Percentiles rank a stretch among this genome's conserved stretches.
These are phyloP conservation scores for Termitomyces bulborhizus DNA, from an alignment of 768 basidiomycete genomes.

Conservation along the genomic window DNA sequence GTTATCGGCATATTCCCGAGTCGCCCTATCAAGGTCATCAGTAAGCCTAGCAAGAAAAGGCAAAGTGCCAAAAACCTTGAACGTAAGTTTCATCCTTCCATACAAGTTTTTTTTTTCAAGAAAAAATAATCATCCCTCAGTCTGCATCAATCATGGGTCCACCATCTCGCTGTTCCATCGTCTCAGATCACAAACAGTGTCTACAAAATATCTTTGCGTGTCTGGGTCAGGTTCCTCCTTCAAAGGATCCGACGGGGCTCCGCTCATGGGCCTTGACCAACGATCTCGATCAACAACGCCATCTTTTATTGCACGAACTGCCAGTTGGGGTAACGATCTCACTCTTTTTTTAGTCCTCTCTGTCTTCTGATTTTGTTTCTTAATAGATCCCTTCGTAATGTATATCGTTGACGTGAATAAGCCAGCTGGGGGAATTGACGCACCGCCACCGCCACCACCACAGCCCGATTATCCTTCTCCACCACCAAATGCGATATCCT, in stretches of 20 bases:
- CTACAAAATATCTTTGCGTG: slow-evolving; percentile 93
- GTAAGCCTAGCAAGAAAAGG: slow-evolving; percentile 96
- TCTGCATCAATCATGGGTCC: slow-evolving; percentile 93
- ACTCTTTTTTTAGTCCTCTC: background rate
- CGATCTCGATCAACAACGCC: slow-evolving; percentile 67
- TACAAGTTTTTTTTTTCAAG: slow-evolving; percentile 2
- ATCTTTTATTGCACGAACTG: slow-evolving; percentile 85
- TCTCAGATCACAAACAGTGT: slow-evolving; percentile 91
- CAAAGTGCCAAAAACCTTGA: slow-evolving; percentile 91
- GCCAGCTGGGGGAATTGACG: slow-evolving; percentile 70
- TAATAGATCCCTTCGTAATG: slow-evolving; percentile 85
- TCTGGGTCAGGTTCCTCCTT: slow-evolving; percentile 90
- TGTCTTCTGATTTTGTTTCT: slow-evolving; percentile 11
- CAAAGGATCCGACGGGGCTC: slow-evolving; percentile 88
- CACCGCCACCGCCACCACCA: slow-evolving; percentile 74
- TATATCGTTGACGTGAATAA: slow-evolving; percentile 95
- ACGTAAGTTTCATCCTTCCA: slow-evolving; percentile 45
- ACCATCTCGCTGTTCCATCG: slow-evolving; percentile 95
- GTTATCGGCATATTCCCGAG: slow-evolving; percentile 88
- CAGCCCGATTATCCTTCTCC: slow-evolving; percentile 89
- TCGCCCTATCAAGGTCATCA: slow-evolving; percentile 96
- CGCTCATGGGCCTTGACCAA: slow-evolving; percentile 75
- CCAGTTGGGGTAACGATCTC: slow-evolving; percentile 70
- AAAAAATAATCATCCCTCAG: slow-evolving; percentile 30
- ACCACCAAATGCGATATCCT: slow-evolving; percentile 85